Conservation (phyloP, 306 rosid genomes). For the Castanea mollissima region DNA sequence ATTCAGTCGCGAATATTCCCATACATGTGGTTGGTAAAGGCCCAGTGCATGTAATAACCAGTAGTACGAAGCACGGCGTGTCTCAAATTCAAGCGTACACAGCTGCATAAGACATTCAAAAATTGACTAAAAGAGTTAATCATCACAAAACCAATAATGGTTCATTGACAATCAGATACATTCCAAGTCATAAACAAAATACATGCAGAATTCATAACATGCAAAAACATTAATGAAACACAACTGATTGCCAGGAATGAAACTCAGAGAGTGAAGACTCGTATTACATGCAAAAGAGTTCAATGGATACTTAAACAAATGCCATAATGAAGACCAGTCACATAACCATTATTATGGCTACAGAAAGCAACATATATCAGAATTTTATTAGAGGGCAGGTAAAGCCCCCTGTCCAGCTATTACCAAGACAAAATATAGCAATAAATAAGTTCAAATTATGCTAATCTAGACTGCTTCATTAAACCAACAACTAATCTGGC, state of each 20-base stretch:
- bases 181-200: not conserved
- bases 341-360: not conserved
- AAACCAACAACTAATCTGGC: not conserved
- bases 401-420: not conserved
- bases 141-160: slow-evolving; percentile 1
- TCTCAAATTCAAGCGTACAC: slow-evolving; percentile 96
- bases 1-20: slow-evolving; percentile 97
- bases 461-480: not conserved
- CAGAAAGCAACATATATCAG: not conserved
- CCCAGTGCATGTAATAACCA: slow-evolving; percentile 80
- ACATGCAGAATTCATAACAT: not conserved
- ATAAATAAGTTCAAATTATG: not conserved
- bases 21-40: slow-evolving; percentile 86
- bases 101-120: slow-evolving; percentile 49
- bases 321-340: not conserved
- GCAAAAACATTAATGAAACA: not conserved
- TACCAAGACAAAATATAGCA: not conserved
- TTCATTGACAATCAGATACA: not conserved
- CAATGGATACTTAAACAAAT: not conserved
- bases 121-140: slow-evolving; percentile 8
- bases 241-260: not conserved
- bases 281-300: not conserved
- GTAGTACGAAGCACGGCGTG: slow-evolving; percentile 96
- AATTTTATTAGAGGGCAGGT: not conserved
- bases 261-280: not conserved